phyloP scores from a whole-genome alignment of 2,329 filamentous ascomycete genomes.

The Trichoderma asperellum region DNA sequence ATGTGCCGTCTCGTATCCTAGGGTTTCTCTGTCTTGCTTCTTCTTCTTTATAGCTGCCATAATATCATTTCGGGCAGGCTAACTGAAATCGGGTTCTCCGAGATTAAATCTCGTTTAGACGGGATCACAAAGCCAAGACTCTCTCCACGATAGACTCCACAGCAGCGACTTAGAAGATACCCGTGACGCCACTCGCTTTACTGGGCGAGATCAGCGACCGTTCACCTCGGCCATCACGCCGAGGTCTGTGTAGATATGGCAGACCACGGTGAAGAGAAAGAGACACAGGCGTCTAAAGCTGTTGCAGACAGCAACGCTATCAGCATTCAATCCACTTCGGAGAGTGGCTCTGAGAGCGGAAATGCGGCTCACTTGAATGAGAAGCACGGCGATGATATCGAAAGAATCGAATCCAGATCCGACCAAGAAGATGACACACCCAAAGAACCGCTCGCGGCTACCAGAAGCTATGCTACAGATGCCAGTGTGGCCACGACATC shows the following conservation, averaged over 20 bases:
- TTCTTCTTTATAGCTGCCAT: background rate
- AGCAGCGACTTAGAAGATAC: constrained; percentile 10
- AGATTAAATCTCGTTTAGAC: background rate
- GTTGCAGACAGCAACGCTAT: constrained; percentile 1
- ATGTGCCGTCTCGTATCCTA: background rate
- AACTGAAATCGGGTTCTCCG: background rate
- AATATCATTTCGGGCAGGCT: background rate
- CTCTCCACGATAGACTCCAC: constrained; percentile 22
- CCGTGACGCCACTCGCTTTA: constrained; percentile 21
- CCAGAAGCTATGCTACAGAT: constrained; percentile 59
- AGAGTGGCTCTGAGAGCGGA: constrained; percentile 1
- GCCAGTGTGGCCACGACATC: constrained; percentile 52
- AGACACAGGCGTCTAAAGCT: constrained; percentile 7
- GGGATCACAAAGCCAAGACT: constrained; percentile 12
- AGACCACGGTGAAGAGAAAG: constrained; percentile 25
- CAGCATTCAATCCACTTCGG: constrained; percentile 8
- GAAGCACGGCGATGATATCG: constrained; percentile 14
- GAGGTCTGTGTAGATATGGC: constrained; percentile 21
- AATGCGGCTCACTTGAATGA: constrained; percentile 15
- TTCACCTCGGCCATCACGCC: constrained; percentile 4
- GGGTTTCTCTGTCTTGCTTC: background rate
- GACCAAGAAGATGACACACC: constrained; percentile 20
- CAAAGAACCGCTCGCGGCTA: constrained; percentile 31
- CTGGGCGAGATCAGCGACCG: constrained; percentile 7
- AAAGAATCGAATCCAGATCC: constrained; percentile 15